phyloP scores from a whole-genome alignment of 352 stramenopile species.

The Phytopythium montanum region DNA sequence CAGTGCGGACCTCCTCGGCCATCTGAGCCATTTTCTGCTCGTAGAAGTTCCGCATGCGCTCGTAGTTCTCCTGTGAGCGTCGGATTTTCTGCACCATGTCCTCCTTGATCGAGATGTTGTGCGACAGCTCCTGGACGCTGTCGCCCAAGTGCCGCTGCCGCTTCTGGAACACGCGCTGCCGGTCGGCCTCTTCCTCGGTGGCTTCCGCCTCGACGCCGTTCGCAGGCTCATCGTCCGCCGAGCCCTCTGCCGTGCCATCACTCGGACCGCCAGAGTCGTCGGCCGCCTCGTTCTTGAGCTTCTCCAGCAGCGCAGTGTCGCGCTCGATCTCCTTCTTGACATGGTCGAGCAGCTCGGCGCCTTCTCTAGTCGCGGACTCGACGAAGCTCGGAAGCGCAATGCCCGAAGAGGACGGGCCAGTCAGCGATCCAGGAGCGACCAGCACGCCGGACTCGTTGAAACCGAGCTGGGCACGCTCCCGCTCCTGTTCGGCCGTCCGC shows the following conservation, averaged over 20 bases:
- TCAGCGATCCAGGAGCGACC: constrained; percentile 11
- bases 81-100: constrained; percentile 80
- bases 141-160: constrained; percentile 77
- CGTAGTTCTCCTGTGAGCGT: constrained; percentile 78
- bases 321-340: constrained; percentile 78
- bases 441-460: constrained; percentile 14
- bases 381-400: constrained; percentile 37
- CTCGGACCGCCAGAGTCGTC: constrained; percentile 39
- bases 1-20: constrained; percentile 61
- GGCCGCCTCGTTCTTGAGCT: constrained; percentile 52
- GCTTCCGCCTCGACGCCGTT: constrained; percentile 30
- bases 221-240: constrained; percentile 24
- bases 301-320: constrained; percentile 73
- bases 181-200: constrained; percentile 65
- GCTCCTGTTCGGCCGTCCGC: constrained; percentile 52
- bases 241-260: constrained; percentile 35
- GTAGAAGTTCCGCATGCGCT: constrained; percentile 79
- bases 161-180: constrained; percentile 80
- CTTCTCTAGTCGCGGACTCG: constrained; percentile 50
- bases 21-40: constrained; percentile 84
- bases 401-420: constrained; percentile 16
- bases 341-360: constrained; percentile 58
- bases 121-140: constrained; percentile 71
- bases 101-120: constrained; percentile 86
- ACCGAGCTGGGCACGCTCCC: constrained; percentile 57